Evolutionary conservation across 75 land plant genomes (phyloP).

Genomic region (Cupressus sempervirens): DNA sequence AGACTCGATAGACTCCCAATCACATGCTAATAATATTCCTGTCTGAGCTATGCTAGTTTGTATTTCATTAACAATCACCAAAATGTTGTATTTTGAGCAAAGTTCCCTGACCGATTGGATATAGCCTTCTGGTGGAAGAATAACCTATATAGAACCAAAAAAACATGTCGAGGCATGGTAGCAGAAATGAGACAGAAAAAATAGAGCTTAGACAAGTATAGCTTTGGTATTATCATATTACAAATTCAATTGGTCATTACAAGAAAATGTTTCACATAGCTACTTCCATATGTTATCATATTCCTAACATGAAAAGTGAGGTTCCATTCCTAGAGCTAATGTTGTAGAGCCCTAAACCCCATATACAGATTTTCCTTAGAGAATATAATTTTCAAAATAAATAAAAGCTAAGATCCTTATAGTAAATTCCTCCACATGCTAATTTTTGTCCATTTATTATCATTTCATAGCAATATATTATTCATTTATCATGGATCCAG

Average conservation of each 20-base stretch:
- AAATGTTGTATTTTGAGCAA: conserved; percentile 74
- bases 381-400: too few relatives aligned
- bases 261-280: not conserved
- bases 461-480: not conserved
- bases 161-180: not conserved
- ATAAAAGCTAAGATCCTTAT: too few relatives aligned
- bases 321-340: not conserved
- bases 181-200: not conserved
- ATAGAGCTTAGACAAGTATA: not conserved
- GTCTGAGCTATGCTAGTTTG: conserved; percentile 94
- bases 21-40: conserved; percentile 89
- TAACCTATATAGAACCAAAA: conserved; percentile 50
- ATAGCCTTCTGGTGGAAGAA: conserved; percentile 95
- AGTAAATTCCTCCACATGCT: not conserved
- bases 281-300: not conserved
- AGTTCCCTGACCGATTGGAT: conserved; percentile 79
- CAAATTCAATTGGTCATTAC: not conserved
- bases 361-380: not conserved
- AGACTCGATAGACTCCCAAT: conserved; percentile 94
- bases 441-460: not conserved
- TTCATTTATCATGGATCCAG: too few relatives aligned
- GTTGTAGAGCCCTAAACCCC: not conserved
- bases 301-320: not conserved
- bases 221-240: not conserved
- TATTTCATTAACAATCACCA: conserved; percentile 99